phyloP scores from a whole-genome alignment of 2,329 filamentous ascomycete species.

The Colletotrichum eremochloae region DNA sequence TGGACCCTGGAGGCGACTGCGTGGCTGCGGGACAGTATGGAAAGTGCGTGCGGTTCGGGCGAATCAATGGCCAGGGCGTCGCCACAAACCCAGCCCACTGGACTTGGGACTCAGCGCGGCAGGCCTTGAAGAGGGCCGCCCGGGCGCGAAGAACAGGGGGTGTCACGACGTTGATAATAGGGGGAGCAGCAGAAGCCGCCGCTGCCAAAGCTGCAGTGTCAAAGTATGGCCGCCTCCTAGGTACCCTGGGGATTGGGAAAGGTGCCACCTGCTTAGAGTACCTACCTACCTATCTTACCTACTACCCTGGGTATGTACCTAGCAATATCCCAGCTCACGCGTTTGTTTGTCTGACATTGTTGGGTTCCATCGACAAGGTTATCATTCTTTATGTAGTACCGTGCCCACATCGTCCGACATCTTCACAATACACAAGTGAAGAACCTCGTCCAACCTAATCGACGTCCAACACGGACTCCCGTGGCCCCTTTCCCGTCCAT shows the following conservation, averaged over 20 bases:
- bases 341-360: constrained; percentile 1
- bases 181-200: neutral
- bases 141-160: constrained; percentile 1
- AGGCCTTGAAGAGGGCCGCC: constrained; percentile 1
- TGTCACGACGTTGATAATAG: neutral
- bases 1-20: constrained; percentile 29
- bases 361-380: neutral
- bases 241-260: too few species aligned
- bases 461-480: constrained; percentile 16
- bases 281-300: neutral
- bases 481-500: constrained; percentile 20
- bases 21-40: constrained; percentile 24
- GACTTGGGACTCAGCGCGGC: constrained; percentile 4
- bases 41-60: constrained; percentile 37
- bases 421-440: constrained; percentile 1
- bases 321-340: neutral
- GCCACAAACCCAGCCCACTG: constrained; percentile 37
- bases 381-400: neutral
- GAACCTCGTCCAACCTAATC: neutral
- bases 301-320: neutral
- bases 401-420: neutral
- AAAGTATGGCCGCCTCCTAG: neutral
- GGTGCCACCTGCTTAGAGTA: neutral
- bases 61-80: constrained; percentile 39
- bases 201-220: constrained; percentile 10